Evolutionary conservation across 2,329 filamentous ascomycete species (phyloP), one percentile per base, ranked within the genome.

Genomic region (Dactylellina leptospora): DNA sequence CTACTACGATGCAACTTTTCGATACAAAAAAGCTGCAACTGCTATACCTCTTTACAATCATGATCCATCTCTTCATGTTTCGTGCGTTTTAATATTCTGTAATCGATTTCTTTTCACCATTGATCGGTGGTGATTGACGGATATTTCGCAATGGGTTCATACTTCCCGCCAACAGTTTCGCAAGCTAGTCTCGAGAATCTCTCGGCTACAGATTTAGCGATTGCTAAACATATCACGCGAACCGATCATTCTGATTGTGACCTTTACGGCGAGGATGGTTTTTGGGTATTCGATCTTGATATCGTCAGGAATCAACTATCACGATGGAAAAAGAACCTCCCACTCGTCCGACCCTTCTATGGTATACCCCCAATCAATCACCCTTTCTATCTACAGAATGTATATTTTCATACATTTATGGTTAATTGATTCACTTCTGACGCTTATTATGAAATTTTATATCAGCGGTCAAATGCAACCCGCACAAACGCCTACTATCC

Each of bases 391-490:
- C 5, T 5, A 11, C n/a, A 18, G 23, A 40, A 23, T 56, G 6
- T 23, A 36, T 4, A 9, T n/a, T 36, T 10, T 36, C 30, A 5
- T 40, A n/a, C 10, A 40, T 40, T 9, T 40, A n/a, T n/a, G n/a
- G n/a, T n/a, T n/a, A n/a, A n/a, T n/a, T 5, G n/a, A 36, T 5
- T 5, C 30, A 36, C 10, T n/a, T 4, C 10, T 4, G n/a, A 36
- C n/a, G 30, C 10, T 5, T 10, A 36, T n/a, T 36, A 36, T 10
- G 4, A 16, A 18, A n/a, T 9, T 3, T 16, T 3, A 47, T 56
- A 28, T 20, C 16, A 72, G 68, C 68, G 5, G 68, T 72, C 27
- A 72, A 72, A 64, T 64, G 53, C 22, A 72, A 72, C 23, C 53
- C 68, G 4, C 25, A 36, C n/a, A 45, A 40, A 2, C 38, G 13